Base-by-base conservation (phyloP, 805 yeast species). In the Clavispora vitiphila region DNA sequence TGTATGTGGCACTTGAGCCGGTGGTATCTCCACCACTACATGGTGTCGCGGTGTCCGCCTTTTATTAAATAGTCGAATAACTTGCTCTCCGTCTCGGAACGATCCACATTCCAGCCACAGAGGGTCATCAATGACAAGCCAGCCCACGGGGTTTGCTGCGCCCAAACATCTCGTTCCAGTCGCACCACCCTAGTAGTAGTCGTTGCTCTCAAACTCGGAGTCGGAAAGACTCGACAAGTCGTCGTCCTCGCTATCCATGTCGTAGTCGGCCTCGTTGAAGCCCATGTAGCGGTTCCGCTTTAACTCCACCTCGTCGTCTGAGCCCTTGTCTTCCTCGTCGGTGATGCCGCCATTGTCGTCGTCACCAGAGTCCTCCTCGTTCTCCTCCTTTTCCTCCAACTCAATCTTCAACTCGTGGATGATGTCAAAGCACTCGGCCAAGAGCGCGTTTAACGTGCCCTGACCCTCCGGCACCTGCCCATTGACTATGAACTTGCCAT, bases 381-480 rank as follows among this genome's bases (percentile, higher is more conserved):
- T 46, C 25, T 60, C 66, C 45, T 76, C 79, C 46, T 70, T 71
- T 47, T 83, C 90, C 53, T 85, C 89, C 39, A 85, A 76, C 57
- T 89, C 96, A 26, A 86, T 81, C 58, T 88, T 85, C 61, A 93
- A 71, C 66, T 93, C 99, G 58, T 91, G 93, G 36, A 86, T 74
- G 44, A 91, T 83, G 61, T 93, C 99, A 60, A 88, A 93, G 62
- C 98, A 91, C 60, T 90, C 97, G 3, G 96, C 93, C 38, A 91
- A 69, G 43, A 91, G 66, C 1, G 96, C 96, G 61, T 81, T 89
- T 48, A 93, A 71, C n/a, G 95, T 80, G 5, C 97, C 99, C 64
- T 93, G 99, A 10, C 99, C 99, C 60, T 93, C 98, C 2, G 99
- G 99, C 34, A 93, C 84, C 49, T 87, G 86, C 39, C 81, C 86